Evolutionary conservation across 2,329 filamentous ascomycete species (phyloP), one percentile per base, ranked within the genome.

Genomic region (Cordyceps farinosa): DNA sequence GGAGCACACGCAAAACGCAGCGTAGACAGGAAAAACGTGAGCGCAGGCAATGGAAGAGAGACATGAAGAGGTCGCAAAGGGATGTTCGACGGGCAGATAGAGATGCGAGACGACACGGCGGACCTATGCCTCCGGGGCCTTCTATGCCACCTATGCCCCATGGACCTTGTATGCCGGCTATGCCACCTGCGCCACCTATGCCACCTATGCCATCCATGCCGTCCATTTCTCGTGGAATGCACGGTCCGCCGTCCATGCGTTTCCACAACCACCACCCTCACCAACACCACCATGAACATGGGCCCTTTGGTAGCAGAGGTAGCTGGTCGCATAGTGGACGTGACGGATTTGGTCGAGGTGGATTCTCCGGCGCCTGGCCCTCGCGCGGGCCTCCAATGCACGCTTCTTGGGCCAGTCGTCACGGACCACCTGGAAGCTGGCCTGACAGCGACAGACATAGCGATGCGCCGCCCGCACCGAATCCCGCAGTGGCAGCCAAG

Each of bases 1-100:
- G 71, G 60, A 73, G 70, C 30, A 70, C 73, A 50, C 67, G 71
- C 3, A 71, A 70, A 29, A 66, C 66, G 58, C 68, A 67, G 50
- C 67, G 69, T 10, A 74, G 68, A 51, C 72, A 69, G 3, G 74
- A 77, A 56, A 72, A 66, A n/a, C 71, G 68, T 38, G 76, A 73
- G 57, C 66, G 67, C 17, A 65, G 50, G 58, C 64, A 66, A 50
- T 48, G 65, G 62, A 71, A 67, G 64, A 68, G 67, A 10, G 71
- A 76, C 65, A 69, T 69, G 17, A 74, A 70, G 15, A 70, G 73
- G 62, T 66, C 70, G 32, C 72, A 64, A 48, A 70, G 68, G 27
- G 75, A 76, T 6, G 65, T 71, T 59, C 73, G 68, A 56, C 68
- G 67, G 29, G 70, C 72, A 5, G 67, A 67, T 45, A 75, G 68